phyloP scores from a whole-genome alignment of 2,329 filamentous ascomycete species.

The Byssochlamys sp. region DNA sequence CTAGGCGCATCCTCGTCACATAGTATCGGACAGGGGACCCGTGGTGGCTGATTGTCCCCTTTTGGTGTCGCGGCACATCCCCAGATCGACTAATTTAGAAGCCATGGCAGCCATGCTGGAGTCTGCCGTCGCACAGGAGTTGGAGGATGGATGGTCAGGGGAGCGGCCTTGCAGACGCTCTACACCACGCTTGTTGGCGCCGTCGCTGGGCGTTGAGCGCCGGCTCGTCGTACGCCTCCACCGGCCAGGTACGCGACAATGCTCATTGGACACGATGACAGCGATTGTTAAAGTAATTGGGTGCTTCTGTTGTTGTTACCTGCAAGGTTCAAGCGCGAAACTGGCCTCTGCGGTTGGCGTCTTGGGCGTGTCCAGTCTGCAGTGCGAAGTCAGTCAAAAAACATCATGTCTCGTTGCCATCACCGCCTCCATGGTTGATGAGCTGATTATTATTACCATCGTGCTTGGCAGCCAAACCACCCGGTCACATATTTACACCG shows the following conservation, averaged over 20 bases:
- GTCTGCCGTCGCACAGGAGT: not conserved
- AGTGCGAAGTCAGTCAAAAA: not conserved
- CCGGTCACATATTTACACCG: not conserved
- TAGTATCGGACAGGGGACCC: not conserved
- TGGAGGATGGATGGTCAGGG: not conserved
- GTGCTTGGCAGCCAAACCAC: not conserved
- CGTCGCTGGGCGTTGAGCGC: not conserved
- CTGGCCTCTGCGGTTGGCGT: not conserved
- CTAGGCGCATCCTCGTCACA: too few species aligned
- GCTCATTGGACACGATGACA: not conserved
- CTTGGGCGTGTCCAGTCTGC: not conserved
- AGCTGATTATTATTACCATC: not conserved
- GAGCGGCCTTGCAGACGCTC: not conserved
- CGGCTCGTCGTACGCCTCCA: not conserved
- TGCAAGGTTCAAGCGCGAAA: not conserved
- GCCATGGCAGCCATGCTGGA: not conserved
- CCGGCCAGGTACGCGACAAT: not conserved
- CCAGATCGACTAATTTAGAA: not conserved
- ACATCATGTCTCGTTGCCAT: not conserved
- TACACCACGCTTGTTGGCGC: not conserved
- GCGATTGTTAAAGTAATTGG: not conserved
- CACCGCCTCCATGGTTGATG: not conserved
- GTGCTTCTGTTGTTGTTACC: not conserved
- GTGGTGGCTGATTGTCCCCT: not conserved
- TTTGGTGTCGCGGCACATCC: not conserved